A percentile compares a stretch with the other conserved stretches of the same genome.
These are phyloP conservation scores for Mycena vulgaris DNA, from an alignment of 768 basidiomycete species.

Conservation along the genomic window DNA sequence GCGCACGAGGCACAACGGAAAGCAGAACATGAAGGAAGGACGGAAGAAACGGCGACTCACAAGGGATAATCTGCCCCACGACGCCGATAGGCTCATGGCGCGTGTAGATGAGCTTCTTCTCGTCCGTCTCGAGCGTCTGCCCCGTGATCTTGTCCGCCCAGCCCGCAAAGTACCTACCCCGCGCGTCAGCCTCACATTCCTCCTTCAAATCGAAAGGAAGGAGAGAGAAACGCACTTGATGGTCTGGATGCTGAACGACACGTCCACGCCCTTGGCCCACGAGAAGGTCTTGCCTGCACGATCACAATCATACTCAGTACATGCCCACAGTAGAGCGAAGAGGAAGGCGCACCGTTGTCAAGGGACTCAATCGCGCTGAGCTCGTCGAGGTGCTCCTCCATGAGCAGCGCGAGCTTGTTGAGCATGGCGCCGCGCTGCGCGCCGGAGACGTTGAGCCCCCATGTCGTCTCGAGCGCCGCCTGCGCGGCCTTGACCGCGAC, in stretches of 20 bases:
- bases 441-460: conserved; percentile 72
- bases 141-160: conserved; percentile 92
- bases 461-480: conserved; percentile 69
- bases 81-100: conserved; percentile 77
- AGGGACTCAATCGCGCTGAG: conserved; percentile 78
- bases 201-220: too few species aligned
- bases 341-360: conserved; percentile 64
- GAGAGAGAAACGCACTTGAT: conserved; percentile 49
- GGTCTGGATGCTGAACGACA: conserved; percentile 61
- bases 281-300: conserved; percentile 69
- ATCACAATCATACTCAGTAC: too few species aligned
- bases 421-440: conserved; percentile 65
- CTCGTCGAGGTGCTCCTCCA: conserved; percentile 70
- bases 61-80: conserved; percentile 72
- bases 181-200: neutral
- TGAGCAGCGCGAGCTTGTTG: conserved; percentile 68
- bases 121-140: conserved; percentile 79
- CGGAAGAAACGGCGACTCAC: conserved; percentile 63
- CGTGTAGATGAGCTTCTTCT: conserved; percentile 75
- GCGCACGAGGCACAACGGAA: conserved; percentile 62
- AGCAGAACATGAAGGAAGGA: neutral
- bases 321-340: too few species aligned
- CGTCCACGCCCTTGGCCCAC: conserved; percentile 64
- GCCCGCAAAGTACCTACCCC: conserved; percentile 81
- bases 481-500: conserved; percentile 74